Base-by-base conservation (phyloP, 2,329 filamentous ascomycete species). In the Rutstroemia sp. region DNA sequence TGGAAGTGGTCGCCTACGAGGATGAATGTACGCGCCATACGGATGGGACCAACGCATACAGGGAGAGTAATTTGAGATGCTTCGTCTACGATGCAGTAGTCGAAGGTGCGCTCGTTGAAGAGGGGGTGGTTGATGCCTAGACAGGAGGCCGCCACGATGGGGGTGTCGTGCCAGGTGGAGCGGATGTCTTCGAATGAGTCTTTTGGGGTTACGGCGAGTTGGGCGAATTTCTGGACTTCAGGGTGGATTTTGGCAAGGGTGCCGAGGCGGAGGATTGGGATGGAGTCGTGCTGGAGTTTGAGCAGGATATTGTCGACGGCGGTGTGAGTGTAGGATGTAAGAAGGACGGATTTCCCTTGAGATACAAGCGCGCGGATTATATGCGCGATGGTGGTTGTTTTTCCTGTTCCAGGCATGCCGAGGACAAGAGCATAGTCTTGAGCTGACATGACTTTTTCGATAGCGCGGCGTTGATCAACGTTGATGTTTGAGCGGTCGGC, bases 21-120 rank as follows among this genome's bases (percentile, higher is more conserved):
- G 17, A 99, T 89, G 71, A 99, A 99, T 0, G 88, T 95, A 51
- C 83, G 83, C 5, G 94, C 91, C 82, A 96, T 89, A 10, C 94
- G 84, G 63, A 99, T 95, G 0, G 94, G 94, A 0, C 94, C 94
- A 0, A 97, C 77, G 62, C 94, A 97, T 19, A 96, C 92, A 0
- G 94, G 94, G 19, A 99, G 76, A 0, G 94, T 99, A 68, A 99
- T 97, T 67, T 99, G 94, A 2, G 92, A 96, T 0, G 94, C 94
- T 72, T 99, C 94, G 63, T 99, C 94, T 4, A 99, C 92, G 60
- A 99, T 97, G 68, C 94, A 99, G 69, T 96, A 97, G 72, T 99
- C 94, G 64, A 99, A 99, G 0, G 86, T 84, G 4, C 94, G 87
- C 67, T 92, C 88, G 56, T 82, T 87, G 73, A 99, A 97, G 8